These are phyloP conservation scores for Haplosporangium gracile DNA, from an alignment of 192 early-diverging fungal species.

Conservation along the genomic window DNA sequence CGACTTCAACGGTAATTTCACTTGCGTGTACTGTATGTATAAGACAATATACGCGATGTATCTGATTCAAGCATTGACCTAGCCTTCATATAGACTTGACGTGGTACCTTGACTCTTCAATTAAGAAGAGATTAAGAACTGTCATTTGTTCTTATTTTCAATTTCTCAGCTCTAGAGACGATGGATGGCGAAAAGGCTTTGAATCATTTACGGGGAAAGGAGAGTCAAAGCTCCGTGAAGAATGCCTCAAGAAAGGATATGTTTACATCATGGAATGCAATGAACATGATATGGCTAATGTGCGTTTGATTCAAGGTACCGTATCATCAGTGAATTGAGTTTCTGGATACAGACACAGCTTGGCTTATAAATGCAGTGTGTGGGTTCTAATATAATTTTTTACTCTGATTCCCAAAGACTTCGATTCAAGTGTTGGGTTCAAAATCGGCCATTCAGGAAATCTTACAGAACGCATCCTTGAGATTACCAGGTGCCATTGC, in stretches of 20 bases:
- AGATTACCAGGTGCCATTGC: slow-evolving; percentile 5
- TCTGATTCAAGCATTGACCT: slow-evolving; percentile 31
- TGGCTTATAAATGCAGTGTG: slow-evolving; percentile 14
- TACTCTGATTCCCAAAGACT: slow-evolving; percentile 27
- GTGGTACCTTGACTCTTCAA: slow-evolving; percentile 29
- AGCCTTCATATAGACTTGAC: slow-evolving; percentile 29
- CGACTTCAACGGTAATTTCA: slow-evolving; percentile 28
- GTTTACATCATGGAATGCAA: slow-evolving; percentile 24
- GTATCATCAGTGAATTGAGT: slow-evolving; percentile 24
- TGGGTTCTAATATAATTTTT: slow-evolving; percentile 17
- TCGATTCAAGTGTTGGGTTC: slow-evolving; percentile 29
- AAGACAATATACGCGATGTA: slow-evolving; percentile 15
- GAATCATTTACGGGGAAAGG: slow-evolving; percentile 23
- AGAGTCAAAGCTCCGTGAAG: slow-evolving; percentile 15
- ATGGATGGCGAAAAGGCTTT: slow-evolving; percentile 18
- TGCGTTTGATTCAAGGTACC: slow-evolving; percentile 29
- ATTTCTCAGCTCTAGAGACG: slow-evolving; percentile 25
- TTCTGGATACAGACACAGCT: slow-evolving; percentile 25
- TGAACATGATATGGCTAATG: slow-evolving; percentile 30
- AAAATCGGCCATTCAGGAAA: slow-evolving; percentile 29
- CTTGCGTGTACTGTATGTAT: slow-evolving; percentile 23
- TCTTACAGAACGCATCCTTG: slow-evolving; percentile 15
- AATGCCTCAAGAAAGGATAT: slow-evolving; percentile 32
- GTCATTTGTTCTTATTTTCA: slow-evolving; percentile 32
- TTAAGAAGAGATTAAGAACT: slow-evolving; percentile 28